Evolutionary conservation across 345 rosid species (phyloP).

Genomic region (Salix dunnii): DNA sequence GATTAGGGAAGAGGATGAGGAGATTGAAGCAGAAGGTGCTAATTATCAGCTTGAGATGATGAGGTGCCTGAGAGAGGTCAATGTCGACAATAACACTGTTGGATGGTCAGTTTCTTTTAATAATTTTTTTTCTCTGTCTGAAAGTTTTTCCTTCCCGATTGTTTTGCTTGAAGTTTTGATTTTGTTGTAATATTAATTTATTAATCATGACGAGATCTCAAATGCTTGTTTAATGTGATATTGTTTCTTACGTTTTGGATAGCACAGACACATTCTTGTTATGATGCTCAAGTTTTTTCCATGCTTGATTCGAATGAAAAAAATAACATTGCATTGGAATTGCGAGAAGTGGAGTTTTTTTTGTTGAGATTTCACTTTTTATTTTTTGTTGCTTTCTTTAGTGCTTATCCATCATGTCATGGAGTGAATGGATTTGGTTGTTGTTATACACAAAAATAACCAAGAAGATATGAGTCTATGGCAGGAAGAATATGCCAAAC

Average conservation of each 20-base stretch:
- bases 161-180: neutral
- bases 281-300: too few relatives aligned
- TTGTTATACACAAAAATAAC: neutral
- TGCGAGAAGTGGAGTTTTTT: neutral
- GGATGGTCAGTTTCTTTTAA: constrained; percentile 60
- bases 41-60: constrained; percentile 99
- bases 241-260: neutral
- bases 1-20: constrained; percentile 92
- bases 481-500: neutral
- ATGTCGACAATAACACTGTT: constrained; percentile 96
- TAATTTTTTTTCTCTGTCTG: neutral
- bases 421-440: neutral
- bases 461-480: too few relatives aligned
- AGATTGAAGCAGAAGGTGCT: constrained; percentile 98
- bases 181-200: too few relatives aligned
- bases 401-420: neutral
- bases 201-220: neutral
- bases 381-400: neutral
- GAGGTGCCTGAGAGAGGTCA: constrained; percentile 96
- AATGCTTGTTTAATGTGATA: neutral
- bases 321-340: neutral
- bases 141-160: neutral
- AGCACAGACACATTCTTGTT: neutral
- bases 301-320: neutral
- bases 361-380: neutral